Conservation (phyloP, 2,329 filamentous ascomycete genomes). For the Hypoxylon sp. region DNA sequence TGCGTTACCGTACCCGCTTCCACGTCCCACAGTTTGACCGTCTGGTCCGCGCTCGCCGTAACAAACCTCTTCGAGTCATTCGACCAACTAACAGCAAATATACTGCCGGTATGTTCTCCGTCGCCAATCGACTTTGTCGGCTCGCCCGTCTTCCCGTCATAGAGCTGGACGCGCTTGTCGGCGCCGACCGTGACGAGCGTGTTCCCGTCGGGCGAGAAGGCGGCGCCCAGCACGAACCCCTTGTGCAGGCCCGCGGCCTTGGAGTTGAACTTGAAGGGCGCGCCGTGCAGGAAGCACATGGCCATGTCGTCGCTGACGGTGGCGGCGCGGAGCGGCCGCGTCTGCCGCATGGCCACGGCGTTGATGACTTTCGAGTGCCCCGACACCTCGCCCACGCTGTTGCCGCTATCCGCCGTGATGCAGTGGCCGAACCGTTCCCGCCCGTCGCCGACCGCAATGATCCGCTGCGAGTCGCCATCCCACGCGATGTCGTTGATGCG, state of each 20-base stretch:
- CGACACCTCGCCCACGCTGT: conserved; percentile 92
- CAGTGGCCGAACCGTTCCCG: conserved; percentile 94
- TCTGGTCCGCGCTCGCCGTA: conserved; percentile 94
- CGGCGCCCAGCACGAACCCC: conserved; percentile 88
- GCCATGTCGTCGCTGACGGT: conserved; percentile 92
- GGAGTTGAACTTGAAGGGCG: conserved; percentile 95
- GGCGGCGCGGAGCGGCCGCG: conserved; percentile 89
- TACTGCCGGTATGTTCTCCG: conserved; percentile 89
- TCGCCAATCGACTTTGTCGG: conserved; percentile 81
- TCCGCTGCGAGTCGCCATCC: conserved; percentile 95
- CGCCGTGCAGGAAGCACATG: conserved; percentile 92
- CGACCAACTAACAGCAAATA: conserved; percentile 92
- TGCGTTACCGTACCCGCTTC: conserved; percentile 81
- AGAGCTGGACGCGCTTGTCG: conserved; percentile 93
- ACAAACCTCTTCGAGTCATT: conserved; percentile 87
- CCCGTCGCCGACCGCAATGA: conserved; percentile 96
- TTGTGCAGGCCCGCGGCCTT: conserved; percentile 83
- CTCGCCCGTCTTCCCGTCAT: conserved; percentile 96
- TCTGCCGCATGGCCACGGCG: conserved; percentile 86
- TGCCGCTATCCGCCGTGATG: conserved; percentile 95
- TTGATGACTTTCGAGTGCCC: conserved; percentile 94
- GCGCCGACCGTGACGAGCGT: conserved; percentile 88
- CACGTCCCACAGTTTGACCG: conserved; percentile 92
- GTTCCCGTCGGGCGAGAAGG: conserved; percentile 89
- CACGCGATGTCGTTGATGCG: conserved; percentile 96